Evolutionary conservation across 2,329 filamentous ascomycete genomes (phyloP).

Genomic region (Didymella pomorum): DNA sequence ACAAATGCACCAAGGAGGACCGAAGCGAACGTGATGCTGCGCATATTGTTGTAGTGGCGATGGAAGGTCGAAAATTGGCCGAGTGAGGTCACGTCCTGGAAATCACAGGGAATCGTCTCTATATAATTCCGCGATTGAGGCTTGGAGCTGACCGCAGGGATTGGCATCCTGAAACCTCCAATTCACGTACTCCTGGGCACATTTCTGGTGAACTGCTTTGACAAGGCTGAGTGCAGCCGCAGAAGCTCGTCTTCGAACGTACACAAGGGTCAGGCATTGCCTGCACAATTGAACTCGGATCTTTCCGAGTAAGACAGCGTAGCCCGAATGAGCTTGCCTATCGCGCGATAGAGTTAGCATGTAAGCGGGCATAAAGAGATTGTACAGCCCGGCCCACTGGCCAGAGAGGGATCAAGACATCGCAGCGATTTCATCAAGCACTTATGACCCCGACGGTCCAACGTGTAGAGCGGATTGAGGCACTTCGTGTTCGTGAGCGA

Average conservation of each 20-base stretch:
- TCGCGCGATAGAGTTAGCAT: not conserved
- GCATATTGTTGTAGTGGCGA: not conserved
- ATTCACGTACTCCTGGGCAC: not conserved
- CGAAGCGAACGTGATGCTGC: not conserved
- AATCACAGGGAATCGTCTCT: not conserved
- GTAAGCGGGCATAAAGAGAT: not conserved
- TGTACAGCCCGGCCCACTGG: not conserved
- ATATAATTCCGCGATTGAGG: not conserved
- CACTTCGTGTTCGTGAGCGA: not conserved
- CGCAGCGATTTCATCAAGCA: not conserved
- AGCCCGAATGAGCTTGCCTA: not conserved
- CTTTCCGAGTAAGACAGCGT: not conserved
- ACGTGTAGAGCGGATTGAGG: not conserved
- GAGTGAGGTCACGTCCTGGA: not conserved
- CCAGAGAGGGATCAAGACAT: not conserved
- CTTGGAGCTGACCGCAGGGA: not conserved
- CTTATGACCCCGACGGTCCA: not conserved
- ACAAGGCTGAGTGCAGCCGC: not conserved
- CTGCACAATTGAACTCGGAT: not conserved
- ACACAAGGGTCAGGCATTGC: not conserved
- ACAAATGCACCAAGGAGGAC: not conserved
- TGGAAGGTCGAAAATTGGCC: not conserved
- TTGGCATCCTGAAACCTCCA: not conserved
- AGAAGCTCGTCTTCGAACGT: not conserved
- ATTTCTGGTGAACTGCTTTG: not conserved